phyloP scores from a whole-genome alignment of 2,329 filamentous ascomycete species.

The Dactylonectria estremocensis region DNA sequence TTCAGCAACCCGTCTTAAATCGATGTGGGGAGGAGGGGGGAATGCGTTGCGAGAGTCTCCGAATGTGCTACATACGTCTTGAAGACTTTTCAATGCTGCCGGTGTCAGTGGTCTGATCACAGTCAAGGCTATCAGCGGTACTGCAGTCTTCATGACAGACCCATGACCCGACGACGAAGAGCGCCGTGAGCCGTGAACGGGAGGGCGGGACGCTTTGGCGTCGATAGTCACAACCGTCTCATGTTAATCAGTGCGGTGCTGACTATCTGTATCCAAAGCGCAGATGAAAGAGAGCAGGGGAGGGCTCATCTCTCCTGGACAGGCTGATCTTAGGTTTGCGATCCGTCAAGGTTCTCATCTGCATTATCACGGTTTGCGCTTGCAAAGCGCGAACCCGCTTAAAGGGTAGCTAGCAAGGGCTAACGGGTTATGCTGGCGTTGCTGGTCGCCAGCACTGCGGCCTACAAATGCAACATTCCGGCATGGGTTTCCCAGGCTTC shows the following conservation, averaged over 20 bases:
- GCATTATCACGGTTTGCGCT: conserved; percentile 16
- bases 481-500: conserved; percentile 19
- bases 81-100: conserved; percentile 38
- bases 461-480: conserved; percentile 7
- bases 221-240: not conserved
- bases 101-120: conserved; percentile 15
- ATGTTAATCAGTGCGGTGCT: not conserved
- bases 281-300: not conserved
- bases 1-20: conserved; percentile 28
- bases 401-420: conserved; percentile 6
- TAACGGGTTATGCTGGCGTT: conserved; percentile 19
- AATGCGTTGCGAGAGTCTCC: conserved; percentile 35
- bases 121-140: not conserved
- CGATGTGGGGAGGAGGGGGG: conserved; percentile 19
- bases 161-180: conserved; percentile 29
- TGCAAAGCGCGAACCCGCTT: not conserved
- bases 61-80: not conserved
- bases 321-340: no score
- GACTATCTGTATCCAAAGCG: not conserved
- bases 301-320: not conserved
- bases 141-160: conserved; percentile 10
- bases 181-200: not conserved
- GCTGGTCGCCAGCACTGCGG: conserved; percentile 7
- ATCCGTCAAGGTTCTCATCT: conserved; percentile 17
- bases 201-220: not conserved